A percentile compares a stretch with the other conserved stretches of the same genome.
phyloP scores from a whole-genome alignment of 768 basidiomycete genomes.

The Suillus ampliporus region DNA sequence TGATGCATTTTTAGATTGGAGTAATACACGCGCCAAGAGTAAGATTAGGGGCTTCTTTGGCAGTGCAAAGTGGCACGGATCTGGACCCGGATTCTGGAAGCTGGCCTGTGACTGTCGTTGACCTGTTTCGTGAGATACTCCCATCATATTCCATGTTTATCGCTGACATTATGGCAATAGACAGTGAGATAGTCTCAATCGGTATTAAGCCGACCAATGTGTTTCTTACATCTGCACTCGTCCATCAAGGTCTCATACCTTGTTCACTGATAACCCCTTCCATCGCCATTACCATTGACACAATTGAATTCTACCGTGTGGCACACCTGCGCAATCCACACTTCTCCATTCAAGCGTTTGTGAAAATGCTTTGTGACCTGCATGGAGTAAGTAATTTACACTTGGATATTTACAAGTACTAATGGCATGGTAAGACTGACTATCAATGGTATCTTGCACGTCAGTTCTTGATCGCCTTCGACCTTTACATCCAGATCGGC shows the following conservation, averaged over 20 bases:
- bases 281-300: conserved; percentile 5
- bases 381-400: conserved; percentile 7
- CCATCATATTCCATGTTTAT: too few species aligned
- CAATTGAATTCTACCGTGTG: conserved; percentile 18
- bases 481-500: conserved; percentile 32
- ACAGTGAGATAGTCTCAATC: too few species aligned
- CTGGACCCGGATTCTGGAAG: too few species aligned
- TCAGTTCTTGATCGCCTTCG: conserved; percentile 31
- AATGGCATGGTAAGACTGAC: neutral
- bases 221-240: conserved; percentile 12
- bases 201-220: too few species aligned
- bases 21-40: too few species aligned
- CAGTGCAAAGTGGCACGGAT: too few species aligned
- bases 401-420: neutral
- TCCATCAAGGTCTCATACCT: conserved; percentile 14
- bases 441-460: conserved; percentile 13
- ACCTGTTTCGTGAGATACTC: too few species aligned
- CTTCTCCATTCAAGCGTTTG: conserved; percentile 22
- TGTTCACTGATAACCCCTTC: conserved; percentile 11
- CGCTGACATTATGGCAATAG: too few species aligned
- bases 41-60: too few species aligned
- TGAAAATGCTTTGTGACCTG: conserved; percentile 23
- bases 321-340: conserved; percentile 19
- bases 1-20: too few species aligned
- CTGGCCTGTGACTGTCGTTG: too few species aligned